phyloP scores from a whole-genome alignment of 495 filamentous ascomycete species.

The Rhizodiscina lignyota region DNA sequence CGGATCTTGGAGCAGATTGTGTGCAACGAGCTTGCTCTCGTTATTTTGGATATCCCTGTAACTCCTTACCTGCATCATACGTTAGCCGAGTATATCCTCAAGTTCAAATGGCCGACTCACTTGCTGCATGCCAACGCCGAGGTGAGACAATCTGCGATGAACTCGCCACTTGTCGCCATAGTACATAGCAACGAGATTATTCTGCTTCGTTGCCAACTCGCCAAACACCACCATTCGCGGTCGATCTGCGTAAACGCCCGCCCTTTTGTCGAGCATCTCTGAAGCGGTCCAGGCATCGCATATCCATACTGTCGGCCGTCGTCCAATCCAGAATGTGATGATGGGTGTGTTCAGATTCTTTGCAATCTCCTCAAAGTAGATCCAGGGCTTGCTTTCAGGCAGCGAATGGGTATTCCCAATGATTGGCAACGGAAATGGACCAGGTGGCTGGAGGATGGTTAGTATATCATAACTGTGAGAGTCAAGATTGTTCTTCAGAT shows the following conservation, averaged over 20 bases:
- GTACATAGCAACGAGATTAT: slow-evolving; percentile 40
- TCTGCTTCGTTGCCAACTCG: slow-evolving; percentile 32
- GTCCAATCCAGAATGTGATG: slow-evolving; percentile 45
- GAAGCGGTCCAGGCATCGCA: slow-evolving; percentile 42
- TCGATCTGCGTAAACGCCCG: slow-evolving; percentile 31
- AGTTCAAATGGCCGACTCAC: too few species aligned
- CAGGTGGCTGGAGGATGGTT: slow-evolving; percentile 41
- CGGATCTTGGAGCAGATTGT: slow-evolving; percentile 19
- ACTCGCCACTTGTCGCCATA: slow-evolving; percentile 36
- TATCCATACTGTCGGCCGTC: slow-evolving; percentile 44
- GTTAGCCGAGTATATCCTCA: too few species aligned
- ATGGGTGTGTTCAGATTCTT: slow-evolving; percentile 34
- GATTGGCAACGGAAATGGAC: slow-evolving; percentile 28
- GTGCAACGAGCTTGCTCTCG: slow-evolving; percentile 19
- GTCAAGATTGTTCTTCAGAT: too few species aligned
- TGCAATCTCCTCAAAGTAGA: slow-evolving; percentile 43
- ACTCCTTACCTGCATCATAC: too few species aligned
- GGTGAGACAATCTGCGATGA: slow-evolving; percentile 42
- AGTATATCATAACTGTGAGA: too few species aligned
- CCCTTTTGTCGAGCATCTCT: slow-evolving; percentile 31
- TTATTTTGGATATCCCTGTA: slow-evolving; percentile 39
- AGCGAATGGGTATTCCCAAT: slow-evolving; percentile 40
- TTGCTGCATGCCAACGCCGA: slow-evolving; percentile 41
- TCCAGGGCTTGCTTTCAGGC: slow-evolving; percentile 45
- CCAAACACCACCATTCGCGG: slow-evolving; percentile 29